Evolutionary conservation across 1,284 basidiomycete genomes (phyloP).

Genomic region (Singerocomus inundabilis): DNA sequence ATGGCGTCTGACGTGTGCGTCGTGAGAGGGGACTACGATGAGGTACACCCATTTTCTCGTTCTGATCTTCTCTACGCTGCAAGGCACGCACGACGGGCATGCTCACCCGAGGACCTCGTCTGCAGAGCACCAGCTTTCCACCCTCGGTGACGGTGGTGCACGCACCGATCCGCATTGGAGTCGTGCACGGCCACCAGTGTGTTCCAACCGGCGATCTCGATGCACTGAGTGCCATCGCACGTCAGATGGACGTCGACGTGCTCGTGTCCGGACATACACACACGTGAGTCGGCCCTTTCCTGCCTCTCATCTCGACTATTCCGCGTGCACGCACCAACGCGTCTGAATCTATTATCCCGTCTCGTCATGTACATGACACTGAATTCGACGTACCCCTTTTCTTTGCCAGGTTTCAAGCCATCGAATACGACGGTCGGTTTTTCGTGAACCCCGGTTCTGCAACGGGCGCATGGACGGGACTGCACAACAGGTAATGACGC

Average conservation of each 20-base stretch:
- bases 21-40: constrained; percentile 94
- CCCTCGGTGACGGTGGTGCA: constrained; percentile 83
- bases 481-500: constrained; percentile 56
- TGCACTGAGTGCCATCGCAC: constrained; percentile 81
- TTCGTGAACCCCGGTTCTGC: constrained; percentile 97
- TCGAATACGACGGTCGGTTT: constrained; percentile 89
- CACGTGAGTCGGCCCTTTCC: constrained; percentile 53
- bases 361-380: not conserved
- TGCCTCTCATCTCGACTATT: not conserved
- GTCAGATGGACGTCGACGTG: constrained; percentile 98
- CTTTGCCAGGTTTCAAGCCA: constrained; percentile 79
- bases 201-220: constrained; percentile 92
- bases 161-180: constrained; percentile 86
- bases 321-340: not conserved
- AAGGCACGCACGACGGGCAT: not conserved
- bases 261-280: constrained; percentile 94
- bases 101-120: constrained; percentile 12
- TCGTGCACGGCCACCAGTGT: constrained; percentile 94
- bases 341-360: not conserved
- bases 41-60: constrained; percentile 49
- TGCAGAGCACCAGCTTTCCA: constrained; percentile 70
- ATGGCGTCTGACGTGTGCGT: constrained; percentile 94
- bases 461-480: constrained; percentile 90
- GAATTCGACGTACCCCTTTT: not conserved
- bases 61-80: not conserved